Evolutionary conservation across 805 yeast species (phyloP).

Genomic region (Candida michaelii): DNA sequence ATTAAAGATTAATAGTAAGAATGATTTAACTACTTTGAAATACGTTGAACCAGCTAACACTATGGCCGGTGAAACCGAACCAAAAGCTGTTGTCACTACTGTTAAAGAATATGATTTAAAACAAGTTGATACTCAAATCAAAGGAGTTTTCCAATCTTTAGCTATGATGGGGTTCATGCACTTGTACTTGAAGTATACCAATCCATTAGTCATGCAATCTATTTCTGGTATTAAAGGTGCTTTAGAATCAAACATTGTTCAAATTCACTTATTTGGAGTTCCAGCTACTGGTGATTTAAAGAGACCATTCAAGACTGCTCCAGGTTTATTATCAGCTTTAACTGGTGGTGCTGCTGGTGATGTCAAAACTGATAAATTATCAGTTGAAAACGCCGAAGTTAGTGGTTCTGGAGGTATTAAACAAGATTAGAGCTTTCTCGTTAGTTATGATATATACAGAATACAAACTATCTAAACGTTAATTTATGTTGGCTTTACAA

Average conservation of each 20-base stretch:
- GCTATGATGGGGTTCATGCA: slow-evolving; percentile 99
- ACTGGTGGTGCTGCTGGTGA: slow-evolving; percentile 53
- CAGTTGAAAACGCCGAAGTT: slow-evolving; percentile 80
- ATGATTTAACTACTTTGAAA: slow-evolving; percentile 89
- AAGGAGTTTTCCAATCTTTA: slow-evolving; percentile 80
- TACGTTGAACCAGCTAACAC: slow-evolving; percentile 84
- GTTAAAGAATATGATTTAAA: slow-evolving; percentile 91
- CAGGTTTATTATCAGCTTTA: slow-evolving; percentile 53
- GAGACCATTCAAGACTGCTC: slow-evolving; percentile 92
- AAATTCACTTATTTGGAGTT: slow-evolving; percentile 82
- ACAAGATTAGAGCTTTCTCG: slow-evolving; percentile 67
- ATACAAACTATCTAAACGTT: no score
- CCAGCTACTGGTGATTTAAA: slow-evolving; percentile 87
- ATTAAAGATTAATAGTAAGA: slow-evolving; percentile 62
- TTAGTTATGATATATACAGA: not conserved
- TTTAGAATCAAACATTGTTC: slow-evolving; percentile 83
- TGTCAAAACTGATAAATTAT: slow-evolving; percentile 80
- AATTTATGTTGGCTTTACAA: slow-evolving; percentile 22
- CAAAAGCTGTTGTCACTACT: slow-evolving; percentile 81
- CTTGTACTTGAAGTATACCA: slow-evolving; percentile 93
- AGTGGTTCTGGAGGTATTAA: slow-evolving; percentile 88
- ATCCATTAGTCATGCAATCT: slow-evolving; percentile 94
- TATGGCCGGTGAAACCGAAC: slow-evolving; percentile 71
- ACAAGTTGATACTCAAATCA: slow-evolving; percentile 77
- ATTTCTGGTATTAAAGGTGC: slow-evolving; percentile 89